Conservation (phyloP, 208 protist species). For the Naegleria gruberi region DNA sequence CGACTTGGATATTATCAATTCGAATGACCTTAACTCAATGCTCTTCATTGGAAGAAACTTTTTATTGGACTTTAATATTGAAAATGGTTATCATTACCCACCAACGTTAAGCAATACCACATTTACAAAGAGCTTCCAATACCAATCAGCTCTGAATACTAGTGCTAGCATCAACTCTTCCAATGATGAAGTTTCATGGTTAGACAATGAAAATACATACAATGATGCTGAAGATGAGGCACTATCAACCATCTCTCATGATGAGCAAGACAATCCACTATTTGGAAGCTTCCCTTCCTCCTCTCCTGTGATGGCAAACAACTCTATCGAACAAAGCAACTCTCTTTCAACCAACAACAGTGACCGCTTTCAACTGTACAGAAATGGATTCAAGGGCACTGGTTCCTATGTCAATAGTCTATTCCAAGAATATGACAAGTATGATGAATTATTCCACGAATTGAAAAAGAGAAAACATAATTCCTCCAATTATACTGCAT, state of each 20-base stretch:
- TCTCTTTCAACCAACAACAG: not conserved
- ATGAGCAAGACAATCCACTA: not conserved
- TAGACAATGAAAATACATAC: not conserved
- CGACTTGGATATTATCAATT: not conserved
- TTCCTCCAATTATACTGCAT: not conserved
- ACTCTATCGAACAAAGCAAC: not conserved
- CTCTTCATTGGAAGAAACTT: conserved; percentile 5
- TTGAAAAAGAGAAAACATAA: not conserved
- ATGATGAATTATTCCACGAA: not conserved
- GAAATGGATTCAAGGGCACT: not conserved
- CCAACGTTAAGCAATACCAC: not conserved
- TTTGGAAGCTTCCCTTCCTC: not conserved
- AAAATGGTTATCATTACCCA: not conserved
- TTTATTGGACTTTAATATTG: not conserved
- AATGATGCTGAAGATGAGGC: not conserved
- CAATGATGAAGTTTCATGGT: not conserved
- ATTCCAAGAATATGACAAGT: not conserved
- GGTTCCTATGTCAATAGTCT: not conserved
- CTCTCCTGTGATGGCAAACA: not conserved
- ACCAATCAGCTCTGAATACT: not conserved
- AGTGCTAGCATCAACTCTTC: not conserved
- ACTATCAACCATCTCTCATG: not conserved
- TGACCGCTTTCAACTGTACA: not conserved
- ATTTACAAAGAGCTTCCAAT: not conserved
- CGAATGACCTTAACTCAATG: not conserved